phyloP scores from a whole-genome alignment of 2,329 filamentous ascomycete species.

The Cryphonectria carpinicola region DNA sequence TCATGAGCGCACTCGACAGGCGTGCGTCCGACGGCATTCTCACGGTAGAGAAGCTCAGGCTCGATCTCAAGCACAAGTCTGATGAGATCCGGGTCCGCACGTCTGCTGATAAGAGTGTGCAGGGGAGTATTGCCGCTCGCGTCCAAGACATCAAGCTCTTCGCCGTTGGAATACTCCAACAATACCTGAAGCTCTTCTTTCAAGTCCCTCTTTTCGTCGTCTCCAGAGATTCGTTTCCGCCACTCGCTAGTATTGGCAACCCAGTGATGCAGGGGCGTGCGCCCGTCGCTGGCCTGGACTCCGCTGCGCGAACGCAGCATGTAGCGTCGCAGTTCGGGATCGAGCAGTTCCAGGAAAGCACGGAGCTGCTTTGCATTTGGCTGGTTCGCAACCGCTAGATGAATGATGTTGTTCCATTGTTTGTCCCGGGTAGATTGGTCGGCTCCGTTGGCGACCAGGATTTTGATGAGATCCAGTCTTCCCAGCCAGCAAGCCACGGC shows the following conservation, averaged over 20 bases:
- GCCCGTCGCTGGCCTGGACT: slow-evolving; percentile 50
- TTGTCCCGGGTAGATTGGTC: slow-evolving; percentile 68
- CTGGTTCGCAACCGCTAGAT: slow-evolving; percentile 51
- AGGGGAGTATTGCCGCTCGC: slow-evolving; percentile 68
- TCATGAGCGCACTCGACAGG: slow-evolving; percentile 70
- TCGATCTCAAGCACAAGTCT: slow-evolving; percentile 56
- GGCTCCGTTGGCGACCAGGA: slow-evolving; percentile 69
- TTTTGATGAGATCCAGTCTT: slow-evolving; percentile 57
- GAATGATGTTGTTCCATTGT: slow-evolving; percentile 69
- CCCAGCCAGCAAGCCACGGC: slow-evolving; percentile 65
- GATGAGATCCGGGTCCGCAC: slow-evolving; percentile 41
- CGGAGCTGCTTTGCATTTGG: slow-evolving; percentile 44
- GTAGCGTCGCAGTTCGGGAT: slow-evolving; percentile 57
- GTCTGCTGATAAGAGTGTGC: slow-evolving; percentile 55
- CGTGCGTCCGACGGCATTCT: slow-evolving; percentile 78
- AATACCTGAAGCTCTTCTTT: slow-evolving; percentile 53
- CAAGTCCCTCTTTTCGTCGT: slow-evolving; percentile 24
- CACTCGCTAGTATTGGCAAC: slow-evolving; percentile 38
- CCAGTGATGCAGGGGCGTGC: slow-evolving; percentile 68
- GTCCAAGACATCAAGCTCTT: slow-evolving; percentile 62
- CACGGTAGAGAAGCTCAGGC: slow-evolving; percentile 65
- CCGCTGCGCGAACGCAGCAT: slow-evolving; percentile 64
- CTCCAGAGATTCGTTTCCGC: not conserved
- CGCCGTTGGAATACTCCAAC: slow-evolving; percentile 59
- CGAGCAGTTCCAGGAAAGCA: slow-evolving; percentile 60